Conservation (phyloP, 495 filamentous ascomycete species). For the Cudoniella acicularis region DNA sequence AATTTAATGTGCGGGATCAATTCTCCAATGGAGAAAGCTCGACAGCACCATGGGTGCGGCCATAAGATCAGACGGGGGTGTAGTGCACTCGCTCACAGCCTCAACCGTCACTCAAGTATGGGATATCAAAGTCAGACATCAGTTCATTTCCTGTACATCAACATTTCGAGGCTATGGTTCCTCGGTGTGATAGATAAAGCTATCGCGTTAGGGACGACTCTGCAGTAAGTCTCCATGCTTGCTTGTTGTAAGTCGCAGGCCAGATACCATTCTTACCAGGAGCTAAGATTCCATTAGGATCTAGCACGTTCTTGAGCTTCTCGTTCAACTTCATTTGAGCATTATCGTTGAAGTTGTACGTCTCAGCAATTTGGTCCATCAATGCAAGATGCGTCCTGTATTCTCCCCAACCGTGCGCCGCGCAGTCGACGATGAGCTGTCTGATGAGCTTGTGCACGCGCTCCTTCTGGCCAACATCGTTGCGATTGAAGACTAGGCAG, state of each 20-base stretch:
- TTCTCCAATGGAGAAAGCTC: not conserved
- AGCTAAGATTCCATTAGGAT: conserved; percentile 47
- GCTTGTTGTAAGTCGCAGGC: conserved; percentile 26
- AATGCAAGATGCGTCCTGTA: conserved; percentile 49
- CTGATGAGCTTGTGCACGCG: conserved; percentile 36
- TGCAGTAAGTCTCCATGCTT: not conserved
- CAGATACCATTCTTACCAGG: conserved; percentile 49
- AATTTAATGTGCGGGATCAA: not conserved
- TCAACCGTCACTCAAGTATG: not conserved
- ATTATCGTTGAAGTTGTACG: conserved; percentile 47
- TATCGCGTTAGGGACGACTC: not conserved
- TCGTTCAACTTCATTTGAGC: conserved; percentile 47
- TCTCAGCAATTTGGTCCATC: conserved; percentile 48
- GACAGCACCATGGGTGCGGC: not conserved
- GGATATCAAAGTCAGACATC: not conserved
- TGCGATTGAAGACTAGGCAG: conserved; percentile 42
- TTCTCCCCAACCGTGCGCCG: conserved; percentile 44
- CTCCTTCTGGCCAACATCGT: conserved; percentile 29
- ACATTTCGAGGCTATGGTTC: not conserved
- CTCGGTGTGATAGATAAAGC: not conserved
- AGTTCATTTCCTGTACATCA: not conserved
- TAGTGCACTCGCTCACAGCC: not conserved
- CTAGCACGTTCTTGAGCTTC: conserved; percentile 45
- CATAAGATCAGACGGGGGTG: not conserved
- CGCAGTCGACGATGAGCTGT: conserved; percentile 39